These are phyloP conservation scores for Leptodermis oblonga DNA, from an alignment of 257 asterid genomes.

Conservation along the genomic window DNA sequence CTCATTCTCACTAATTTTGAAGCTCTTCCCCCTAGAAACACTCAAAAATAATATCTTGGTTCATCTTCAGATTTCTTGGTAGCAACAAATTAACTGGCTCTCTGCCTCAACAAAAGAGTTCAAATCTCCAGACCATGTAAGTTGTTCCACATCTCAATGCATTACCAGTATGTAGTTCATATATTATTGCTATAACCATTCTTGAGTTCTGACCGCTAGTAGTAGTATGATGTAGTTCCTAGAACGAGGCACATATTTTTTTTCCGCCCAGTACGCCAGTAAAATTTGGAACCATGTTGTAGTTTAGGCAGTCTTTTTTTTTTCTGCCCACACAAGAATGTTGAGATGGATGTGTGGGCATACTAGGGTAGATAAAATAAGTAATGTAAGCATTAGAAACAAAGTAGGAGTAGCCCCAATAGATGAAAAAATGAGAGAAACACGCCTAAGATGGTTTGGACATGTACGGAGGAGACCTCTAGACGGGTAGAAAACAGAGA, in stretches of 20 bases:
- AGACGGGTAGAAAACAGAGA: too few species aligned
- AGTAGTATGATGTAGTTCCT: neutral
- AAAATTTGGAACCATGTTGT: neutral
- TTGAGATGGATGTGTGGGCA: too few species aligned
- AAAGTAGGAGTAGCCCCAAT: too few species aligned
- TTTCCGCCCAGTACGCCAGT: neutral
- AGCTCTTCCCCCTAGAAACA: neutral
- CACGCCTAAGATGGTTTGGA: too few species aligned
- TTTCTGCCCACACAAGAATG: too few species aligned
- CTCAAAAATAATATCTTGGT: neutral
- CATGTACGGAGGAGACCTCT: too few species aligned
- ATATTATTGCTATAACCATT: neutral
- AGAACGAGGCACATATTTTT: neutral
- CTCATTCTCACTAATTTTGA: neutral
- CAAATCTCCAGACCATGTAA: constrained; percentile 51
- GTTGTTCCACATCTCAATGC: constrained; percentile 8
- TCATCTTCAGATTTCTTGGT: constrained; percentile 72
- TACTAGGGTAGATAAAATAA: too few species aligned
- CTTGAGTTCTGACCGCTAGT: neutral
- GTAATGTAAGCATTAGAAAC: too few species aligned
- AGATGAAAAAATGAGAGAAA: too few species aligned
- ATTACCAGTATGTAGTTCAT: neutral
- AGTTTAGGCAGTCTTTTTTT: neutral
- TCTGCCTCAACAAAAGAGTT: constrained; percentile 45
- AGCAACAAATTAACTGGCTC: constrained; percentile 58